Evolutionary conservation across 2,329 filamentous ascomycete genomes (phyloP), one percentile per base, ranked within the genome.

Genomic region (Coniella lustricola): DNA sequence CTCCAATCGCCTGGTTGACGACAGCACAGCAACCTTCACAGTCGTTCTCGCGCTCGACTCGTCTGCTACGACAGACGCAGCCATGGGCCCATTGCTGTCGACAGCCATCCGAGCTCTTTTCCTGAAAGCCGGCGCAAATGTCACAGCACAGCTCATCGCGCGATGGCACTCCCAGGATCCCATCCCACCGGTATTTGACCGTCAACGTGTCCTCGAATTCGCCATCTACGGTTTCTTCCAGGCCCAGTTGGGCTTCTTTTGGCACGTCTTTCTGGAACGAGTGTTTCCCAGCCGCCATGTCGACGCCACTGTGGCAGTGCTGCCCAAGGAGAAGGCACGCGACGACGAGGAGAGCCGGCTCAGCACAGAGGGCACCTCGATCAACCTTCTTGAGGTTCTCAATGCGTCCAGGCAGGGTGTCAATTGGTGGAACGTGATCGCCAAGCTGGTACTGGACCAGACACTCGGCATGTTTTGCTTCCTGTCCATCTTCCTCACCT

Each of bases 201-300:
- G 50, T 34, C 57, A 56, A 45, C 57, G 57, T 13, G 51, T 60
- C 35, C 38, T 57, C 44, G 58, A 60, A 48, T 60, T 60, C 22
- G 55, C 57, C 39, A 36, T 55, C 36, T 60, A 56, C 35, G 58
- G 58, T 41, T 58, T 60, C 50, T 46, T 58, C 38, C 55, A 57
- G 46, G 57, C 58, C 38, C 49, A 54, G 45, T 45, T 60, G 22
- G 56, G 56, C 31, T 59, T 56, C 49, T 50, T 53, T 46, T 60
- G 56, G 54, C 58, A 60, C 44, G 49, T 55, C 35, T 46, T 53
- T 21, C 54, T 60, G 16, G 58, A 60, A 48, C 50, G 50, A 21
- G 37, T 54, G 33, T 59, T 60, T 36, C 58, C 58, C 25, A 58
- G 53, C 21, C 52, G 52, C 38, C 42, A 44, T n/a, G 20, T 33